Evolutionary conservation across 768 basidiomycete genomes (phyloP).

Genomic region (Lentinula guzmanii): DNA sequence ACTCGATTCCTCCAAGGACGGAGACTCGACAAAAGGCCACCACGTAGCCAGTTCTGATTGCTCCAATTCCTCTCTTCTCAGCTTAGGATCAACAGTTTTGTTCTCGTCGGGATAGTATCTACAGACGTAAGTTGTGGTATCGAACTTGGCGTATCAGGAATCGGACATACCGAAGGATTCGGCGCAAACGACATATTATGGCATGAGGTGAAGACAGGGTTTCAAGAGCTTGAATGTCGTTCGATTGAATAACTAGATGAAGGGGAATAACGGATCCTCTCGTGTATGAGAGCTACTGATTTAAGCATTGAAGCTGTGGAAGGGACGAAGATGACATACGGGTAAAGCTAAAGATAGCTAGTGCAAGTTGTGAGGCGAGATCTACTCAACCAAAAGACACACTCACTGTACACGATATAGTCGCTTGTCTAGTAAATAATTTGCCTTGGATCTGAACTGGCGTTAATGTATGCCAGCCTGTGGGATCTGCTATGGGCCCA

Average conservation of each 20-base stretch:
- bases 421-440: conserved; percentile 25
- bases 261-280: conserved; percentile 11
- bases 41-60: conserved; percentile 25
- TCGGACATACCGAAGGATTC: not conserved
- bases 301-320: not conserved
- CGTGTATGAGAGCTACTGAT: conserved; percentile 9
- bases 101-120: not conserved
- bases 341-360: conserved; percentile 7
- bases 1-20: not conserved
- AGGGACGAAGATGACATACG: not conserved
- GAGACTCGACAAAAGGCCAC: conserved; percentile 18
- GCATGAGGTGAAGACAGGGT: conserved; percentile 5
- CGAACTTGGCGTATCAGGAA: not conserved
- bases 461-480: conserved; percentile 29
- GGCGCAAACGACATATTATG: conserved; percentile 5
- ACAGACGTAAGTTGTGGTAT: not conserved
- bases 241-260: conserved; percentile 1
- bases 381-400: not conserved
- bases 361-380: not conserved
- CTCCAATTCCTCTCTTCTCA: conserved; percentile 9
- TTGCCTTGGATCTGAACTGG: conserved; percentile 23
- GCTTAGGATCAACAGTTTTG: not conserved
- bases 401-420: conserved; percentile 23
- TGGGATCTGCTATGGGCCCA: conserved; percentile 30
- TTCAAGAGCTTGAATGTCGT: conserved; percentile 8